These are phyloP conservation scores for Suhomyces anneliseae DNA, from an alignment of 1,139 yeast genomes.

Conservation along the genomic window DNA sequence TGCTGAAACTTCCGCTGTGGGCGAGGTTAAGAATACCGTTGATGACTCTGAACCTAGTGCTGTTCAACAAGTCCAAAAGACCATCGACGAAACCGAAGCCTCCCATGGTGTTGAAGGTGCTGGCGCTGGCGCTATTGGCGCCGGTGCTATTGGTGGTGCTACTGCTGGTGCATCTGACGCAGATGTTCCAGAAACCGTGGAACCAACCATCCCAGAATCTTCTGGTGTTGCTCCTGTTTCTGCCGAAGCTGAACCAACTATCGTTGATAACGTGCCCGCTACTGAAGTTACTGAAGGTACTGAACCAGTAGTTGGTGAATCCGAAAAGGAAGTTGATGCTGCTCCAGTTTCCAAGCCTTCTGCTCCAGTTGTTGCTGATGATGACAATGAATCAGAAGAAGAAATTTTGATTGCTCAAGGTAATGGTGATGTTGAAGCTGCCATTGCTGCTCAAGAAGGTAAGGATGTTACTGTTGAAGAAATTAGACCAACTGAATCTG, in stretches of 20 bases:
- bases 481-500: conserved; percentile 43
- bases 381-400: conserved; percentile 21
- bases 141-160: not conserved
- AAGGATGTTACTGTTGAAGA: conserved; percentile 44
- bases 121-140: not conserved
- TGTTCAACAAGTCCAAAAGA: not conserved
- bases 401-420: conserved; percentile 47
- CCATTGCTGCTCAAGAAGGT: conserved; percentile 39
- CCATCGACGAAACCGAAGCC: conserved; percentile 12
- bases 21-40: not conserved
- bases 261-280: conserved; percentile 3
- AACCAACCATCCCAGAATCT: not conserved
- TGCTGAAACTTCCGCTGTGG: not conserved
- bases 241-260: conserved; percentile 1
- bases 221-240: not conserved
- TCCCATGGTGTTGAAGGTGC: not conserved
- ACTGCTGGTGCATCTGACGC: not conserved
- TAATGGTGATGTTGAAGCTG: conserved; percentile 27
- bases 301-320: conserved; percentile 4
- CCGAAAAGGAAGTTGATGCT: conserved; percentile 23
- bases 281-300: not conserved
- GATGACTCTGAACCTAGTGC: not conserved
- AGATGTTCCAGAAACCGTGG: conserved; percentile 2
- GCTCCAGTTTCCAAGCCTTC: conserved; percentile 19
- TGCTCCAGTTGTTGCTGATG: conserved; percentile 10